Conservation (phyloP, 1,139 yeast genomes). For the Zygoascus sp. region DNA sequence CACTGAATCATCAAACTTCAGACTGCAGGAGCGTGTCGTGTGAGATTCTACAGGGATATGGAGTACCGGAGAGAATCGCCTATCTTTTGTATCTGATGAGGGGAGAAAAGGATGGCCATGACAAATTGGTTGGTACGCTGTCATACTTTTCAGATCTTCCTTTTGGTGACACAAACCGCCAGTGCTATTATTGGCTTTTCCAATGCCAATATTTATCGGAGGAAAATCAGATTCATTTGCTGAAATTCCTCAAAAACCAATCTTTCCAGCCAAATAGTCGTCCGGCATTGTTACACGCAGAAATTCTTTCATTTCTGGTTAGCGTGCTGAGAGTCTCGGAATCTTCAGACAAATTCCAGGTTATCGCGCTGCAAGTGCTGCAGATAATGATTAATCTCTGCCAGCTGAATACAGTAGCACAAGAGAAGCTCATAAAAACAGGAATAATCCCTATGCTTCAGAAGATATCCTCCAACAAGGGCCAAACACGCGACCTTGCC, state of each 20-base stretch:
- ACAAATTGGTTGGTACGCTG: conserved; percentile 21
- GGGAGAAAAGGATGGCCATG: not conserved
- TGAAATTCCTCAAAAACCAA: conserved; percentile 33
- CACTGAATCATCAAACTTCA: not conserved
- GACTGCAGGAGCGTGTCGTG: conserved; percentile 5
- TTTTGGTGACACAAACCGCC: not conserved
- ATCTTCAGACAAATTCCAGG: conserved; percentile 16
- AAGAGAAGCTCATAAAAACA: conserved; percentile 48
- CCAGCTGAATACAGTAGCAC: conserved; percentile 51
- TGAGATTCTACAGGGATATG: not conserved
- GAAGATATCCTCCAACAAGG: conserved; percentile 42
- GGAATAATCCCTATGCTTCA: conserved; percentile 54
- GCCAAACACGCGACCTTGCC: conserved; percentile 57
- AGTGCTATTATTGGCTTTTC: not conserved
- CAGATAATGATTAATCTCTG: conserved; percentile 47
- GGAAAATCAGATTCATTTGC: conserved; percentile 23
- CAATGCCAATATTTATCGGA: conserved; percentile 15
- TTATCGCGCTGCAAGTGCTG: conserved; percentile 30
- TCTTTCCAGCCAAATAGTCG: conserved; percentile 25
- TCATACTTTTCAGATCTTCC: conserved; percentile 3
- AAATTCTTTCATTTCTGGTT: conserved; percentile 20
- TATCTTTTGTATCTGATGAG: not conserved
- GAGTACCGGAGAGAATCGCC: not conserved
- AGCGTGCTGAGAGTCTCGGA: conserved; percentile 25
- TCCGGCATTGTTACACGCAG: conserved; percentile 2